Evolutionary conservation across 2,329 filamentous ascomycete species (phyloP), one percentile per base, ranked within the genome.

Genomic region (Blastomyces emzantsi): DNA sequence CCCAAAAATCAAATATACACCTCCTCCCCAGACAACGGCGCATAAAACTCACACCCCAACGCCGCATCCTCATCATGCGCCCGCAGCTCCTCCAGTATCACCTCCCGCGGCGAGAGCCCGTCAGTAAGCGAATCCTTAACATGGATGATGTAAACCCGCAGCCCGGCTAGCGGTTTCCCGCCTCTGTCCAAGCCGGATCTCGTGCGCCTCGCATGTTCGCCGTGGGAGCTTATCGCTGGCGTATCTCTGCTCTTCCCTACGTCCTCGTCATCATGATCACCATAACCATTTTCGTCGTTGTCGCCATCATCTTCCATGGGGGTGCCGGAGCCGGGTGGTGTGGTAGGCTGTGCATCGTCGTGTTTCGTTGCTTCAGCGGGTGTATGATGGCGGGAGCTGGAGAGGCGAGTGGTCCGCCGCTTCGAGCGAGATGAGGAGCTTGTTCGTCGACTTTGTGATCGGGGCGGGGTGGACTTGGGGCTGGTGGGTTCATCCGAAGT

Each of bases 131-230:
- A 88, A 67, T 97, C 93, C 74, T 99, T 99, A 71, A 97, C 85
- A 73, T 99, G 94, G 47, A 97, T 97, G 63, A 97, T 85, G 60
- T 97, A 87, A 1, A 99, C 80, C 66, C 86, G 89, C 36, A 97
- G 73, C 0, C 91, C 92, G 61, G 81, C 79, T 4, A 99, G 80
- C 7, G 87, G 86, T 25, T 56, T 56, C 49, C 9, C 49, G 3
- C 30, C 9, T 39, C 36, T 13, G 9, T 39, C 56, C 36, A 8
- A 36, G 51, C 19, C 39, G 8, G 45, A 51, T 22, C 63, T 54
- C 17, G 15, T 41, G 8, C 11, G 19, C 54, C 8, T 45, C 36
- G 25, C 15, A 25, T 30, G 19, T 25, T 52, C 30, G 28, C 28
- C 25, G 2, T n/a, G 8, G 9, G 58, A 60, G 61, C n/a, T 43